Base-by-base conservation (phyloP, 2,329 filamentous ascomycete species). In the Fusarium poae region DNA sequence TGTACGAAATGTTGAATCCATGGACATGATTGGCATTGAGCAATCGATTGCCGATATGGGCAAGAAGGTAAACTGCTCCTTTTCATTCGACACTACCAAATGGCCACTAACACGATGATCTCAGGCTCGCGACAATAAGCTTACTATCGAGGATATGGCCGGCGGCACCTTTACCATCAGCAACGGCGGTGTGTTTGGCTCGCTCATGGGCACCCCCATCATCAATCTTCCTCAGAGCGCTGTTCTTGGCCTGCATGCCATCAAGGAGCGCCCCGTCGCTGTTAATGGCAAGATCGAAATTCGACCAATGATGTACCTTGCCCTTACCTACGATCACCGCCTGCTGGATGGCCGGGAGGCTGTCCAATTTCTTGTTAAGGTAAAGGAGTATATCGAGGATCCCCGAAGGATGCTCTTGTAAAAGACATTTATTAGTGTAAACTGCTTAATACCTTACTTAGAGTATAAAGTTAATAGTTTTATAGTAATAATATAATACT, bases 301-400 rank as follows among this genome's bases (percentile, higher is more conserved):
- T 73, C 89, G 96, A 72, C 96, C 96, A n/a, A 98, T 99, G 94
- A 99, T 99, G 96, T 98, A 97, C 81, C 88, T 99, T 70, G 96
- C 96, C 42, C 86, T 99, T 63, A 99, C 96, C 16, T 99, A 99
- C 78, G 96, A 99, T 79, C 96, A 99, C 83, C 92, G 96, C 78
- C 88, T 99, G 50, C 86, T 99, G 25, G 96, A 98, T 79, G 96
- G 96, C 51, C 89, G 95, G 78, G 95, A 98, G 83, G 96, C 95
- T 46, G 94, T 97, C 40, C 96, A 95, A 67, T 98, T 98, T 86
- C 85, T 98, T 73, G 91, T 98, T 65, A 97, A 97, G 88, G 85
- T 99, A 76, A 98, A 98, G 89, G 93, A 97, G 80, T 97, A 92
- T 79, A 97, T 98, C 73, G 95, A 98, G 84, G 96, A 98, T 77